Evolutionary conservation across 768 basidiomycete species (phyloP), one percentile per base, ranked within the genome.

Genomic region (Rubroboletus pulcherrimus): DNA sequence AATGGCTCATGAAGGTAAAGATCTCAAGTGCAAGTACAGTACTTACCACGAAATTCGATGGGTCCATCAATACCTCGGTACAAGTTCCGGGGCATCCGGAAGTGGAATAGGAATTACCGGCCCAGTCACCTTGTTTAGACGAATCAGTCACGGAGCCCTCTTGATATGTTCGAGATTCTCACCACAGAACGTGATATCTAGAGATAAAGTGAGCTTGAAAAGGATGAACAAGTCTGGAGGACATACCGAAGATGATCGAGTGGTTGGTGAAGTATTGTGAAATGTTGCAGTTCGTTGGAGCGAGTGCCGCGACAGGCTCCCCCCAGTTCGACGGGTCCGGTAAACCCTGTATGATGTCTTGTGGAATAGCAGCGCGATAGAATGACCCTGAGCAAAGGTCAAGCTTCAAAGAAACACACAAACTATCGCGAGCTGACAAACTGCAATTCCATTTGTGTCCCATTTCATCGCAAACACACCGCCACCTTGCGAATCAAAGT

Each of bases 381-480:
- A 92, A 92, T 7, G 86, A 90, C 86, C 86, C 89, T 91, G 61
- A 35, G 31, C 9, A 19, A 50, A 56, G 48, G 46, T 62, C 24
- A 63, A 43, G 12, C 39, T 54, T 40, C 7, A 21, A 26, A 10
- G 39, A 46, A 37, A 46, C 21, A 54, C 1, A 34, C 9, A 50
- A 35, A 47, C 15, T 15, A 29, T 26, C 11, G 41, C 26, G 15
- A 37, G 1, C 89, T 68, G 57, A 91, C 89, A 91, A 59, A 90
- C 80, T 39, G 84, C 81, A 53, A 92, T 90, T 2, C 85, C 84
- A 56, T 76, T 78, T 55, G 84, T 80, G 64, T 93, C 89, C 93
- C 93, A 94, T 62, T 88, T 87, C 89, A 92, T 91, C 1, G 84
- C 91, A 66, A 91, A 93, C 3, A 92, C 84, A 4, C 93, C 93